Conservation (phyloP, 352 stramenopile species). For the Phytophthora lateralis region DNA sequence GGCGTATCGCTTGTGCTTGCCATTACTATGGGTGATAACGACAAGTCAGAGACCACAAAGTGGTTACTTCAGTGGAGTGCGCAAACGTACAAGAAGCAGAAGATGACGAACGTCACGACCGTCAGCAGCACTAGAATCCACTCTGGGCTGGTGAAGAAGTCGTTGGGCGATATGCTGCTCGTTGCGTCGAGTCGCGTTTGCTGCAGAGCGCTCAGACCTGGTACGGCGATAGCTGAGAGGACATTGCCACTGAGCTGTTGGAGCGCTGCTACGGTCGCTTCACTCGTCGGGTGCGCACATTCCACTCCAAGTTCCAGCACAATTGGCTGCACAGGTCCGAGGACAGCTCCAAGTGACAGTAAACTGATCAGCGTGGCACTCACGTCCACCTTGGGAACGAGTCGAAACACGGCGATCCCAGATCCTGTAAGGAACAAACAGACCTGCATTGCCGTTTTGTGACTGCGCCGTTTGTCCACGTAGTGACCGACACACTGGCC, state of each 20-base stretch:
- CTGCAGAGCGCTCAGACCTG: conserved; percentile 48
- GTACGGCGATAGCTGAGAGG: conserved; percentile 60
- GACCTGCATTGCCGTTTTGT: conserved; percentile 53
- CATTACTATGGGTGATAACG: conserved; percentile 35
- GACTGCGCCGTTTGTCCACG: conserved; percentile 58
- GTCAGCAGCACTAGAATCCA: conserved; percentile 57
- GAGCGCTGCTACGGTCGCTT: conserved; percentile 70
- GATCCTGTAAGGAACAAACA: conserved; percentile 51
- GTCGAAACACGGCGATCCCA: conserved; percentile 48
- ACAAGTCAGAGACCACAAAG: background rate
- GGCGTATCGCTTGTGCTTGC: conserved; percentile 57
- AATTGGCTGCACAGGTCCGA: conserved; percentile 71
- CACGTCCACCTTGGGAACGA: conserved; percentile 35
- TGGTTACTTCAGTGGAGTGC: background rate
- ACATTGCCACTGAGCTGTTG: conserved; percentile 81
- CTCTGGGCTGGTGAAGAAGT: conserved; percentile 60
- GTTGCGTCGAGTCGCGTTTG: conserved; percentile 38
- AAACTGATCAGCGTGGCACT: conserved; percentile 43
- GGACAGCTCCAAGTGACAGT: conserved; percentile 51
- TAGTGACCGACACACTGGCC: conserved; percentile 64
- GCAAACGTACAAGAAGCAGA: conserved; percentile 60
- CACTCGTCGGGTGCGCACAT: conserved; percentile 70
- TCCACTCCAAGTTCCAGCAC: conserved; percentile 70
- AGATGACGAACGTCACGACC: conserved; percentile 43
- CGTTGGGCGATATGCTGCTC: conserved; percentile 34